Evolutionary conservation across 2,329 filamentous ascomycete genomes (phyloP), one percentile per base, ranked within the genome.

Genomic region (Verticillium longisporum): DNA sequence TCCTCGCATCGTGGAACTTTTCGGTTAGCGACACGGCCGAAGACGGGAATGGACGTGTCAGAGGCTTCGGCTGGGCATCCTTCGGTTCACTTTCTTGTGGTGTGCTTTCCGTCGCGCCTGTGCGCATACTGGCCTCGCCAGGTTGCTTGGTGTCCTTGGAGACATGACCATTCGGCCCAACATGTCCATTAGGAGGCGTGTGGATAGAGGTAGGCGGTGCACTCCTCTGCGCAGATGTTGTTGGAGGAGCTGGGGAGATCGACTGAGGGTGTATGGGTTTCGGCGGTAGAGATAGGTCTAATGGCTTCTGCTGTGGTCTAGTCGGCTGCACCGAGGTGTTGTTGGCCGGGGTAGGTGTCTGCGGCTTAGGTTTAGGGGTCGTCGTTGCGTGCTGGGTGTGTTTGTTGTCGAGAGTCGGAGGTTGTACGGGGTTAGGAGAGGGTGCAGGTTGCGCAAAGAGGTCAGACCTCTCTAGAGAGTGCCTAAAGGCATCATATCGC

Each of bases 401-500:
- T 50, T 37, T 59, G 61, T 41, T 58, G 36, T 45, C 59, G n/a
- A 62, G 55, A n/a, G 67, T 68, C 58, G 61, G 59, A n/a, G 56
- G 60, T 54, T 62, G 63, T n/a, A 53, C 6, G 9, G 62, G 36
- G 33, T 55, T 31, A 26, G 56, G 36, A 31, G 62, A 56, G 26
- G 58, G 41, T 14, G 53, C 9, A 26, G 61, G 60, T 6, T 57
- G 55, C 56, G 56, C 56, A 18, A 64, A 63, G 32, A 63, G 57
- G n/a, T 62, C 63, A 57, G 71, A 67, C 66, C 70, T 70, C 10
- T 68, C 70, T 9, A 78, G 66, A 9, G 74, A 73, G 60, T 74
- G 74, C 64, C 76, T 77, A 36, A 79, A 66, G 15, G 70, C 70
- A 62, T 82, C 77, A 38, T 80, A 76, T 61, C 78, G 75, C 57